These are phyloP conservation scores for Terana coerulea DNA, from an alignment of 768 basidiomycete species.

Conservation along the genomic window DNA sequence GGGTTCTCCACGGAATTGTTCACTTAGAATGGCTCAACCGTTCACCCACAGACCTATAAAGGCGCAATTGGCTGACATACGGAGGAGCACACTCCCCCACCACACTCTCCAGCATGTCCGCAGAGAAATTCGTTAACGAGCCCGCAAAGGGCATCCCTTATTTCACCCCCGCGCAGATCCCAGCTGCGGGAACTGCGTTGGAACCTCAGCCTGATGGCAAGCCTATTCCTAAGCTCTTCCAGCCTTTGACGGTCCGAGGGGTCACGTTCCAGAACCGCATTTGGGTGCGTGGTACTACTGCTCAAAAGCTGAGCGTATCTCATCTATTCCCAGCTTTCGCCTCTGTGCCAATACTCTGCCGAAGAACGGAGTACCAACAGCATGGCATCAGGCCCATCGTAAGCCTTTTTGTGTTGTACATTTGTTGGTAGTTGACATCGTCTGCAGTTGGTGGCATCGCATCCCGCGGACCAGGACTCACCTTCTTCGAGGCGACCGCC, in stretches of 20 bases:
- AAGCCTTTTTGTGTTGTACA: not conserved
- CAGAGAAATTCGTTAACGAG: slow-evolving; percentile 8
- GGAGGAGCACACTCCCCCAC: too few species aligned
- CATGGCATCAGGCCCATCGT: slow-evolving; percentile 57
- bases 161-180: slow-evolving; percentile 46
- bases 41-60: too few species aligned
- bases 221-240: slow-evolving; percentile 45
- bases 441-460: slow-evolving; percentile 48
- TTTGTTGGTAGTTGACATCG: not conserved
- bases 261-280: slow-evolving; percentile 30
- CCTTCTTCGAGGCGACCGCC: slow-evolving; percentile 65
- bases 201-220: slow-evolving; percentile 24
- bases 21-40: too few species aligned
- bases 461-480: slow-evolving; percentile 51
- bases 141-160: slow-evolving; percentile 32
- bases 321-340: slow-evolving; percentile 38
- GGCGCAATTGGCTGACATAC: too few species aligned
- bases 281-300: slow-evolving; percentile 16
- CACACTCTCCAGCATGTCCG: not conserved
- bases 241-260: slow-evolving; percentile 43
- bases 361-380: slow-evolving; percentile 46
- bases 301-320: not conserved
- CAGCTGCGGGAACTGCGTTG: slow-evolving; percentile 40
- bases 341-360: slow-evolving; percentile 59
- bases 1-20: too few species aligned